Evolutionary conservation across 805 yeast genomes (phyloP).

Genomic region (Starmerella sp.): DNA sequence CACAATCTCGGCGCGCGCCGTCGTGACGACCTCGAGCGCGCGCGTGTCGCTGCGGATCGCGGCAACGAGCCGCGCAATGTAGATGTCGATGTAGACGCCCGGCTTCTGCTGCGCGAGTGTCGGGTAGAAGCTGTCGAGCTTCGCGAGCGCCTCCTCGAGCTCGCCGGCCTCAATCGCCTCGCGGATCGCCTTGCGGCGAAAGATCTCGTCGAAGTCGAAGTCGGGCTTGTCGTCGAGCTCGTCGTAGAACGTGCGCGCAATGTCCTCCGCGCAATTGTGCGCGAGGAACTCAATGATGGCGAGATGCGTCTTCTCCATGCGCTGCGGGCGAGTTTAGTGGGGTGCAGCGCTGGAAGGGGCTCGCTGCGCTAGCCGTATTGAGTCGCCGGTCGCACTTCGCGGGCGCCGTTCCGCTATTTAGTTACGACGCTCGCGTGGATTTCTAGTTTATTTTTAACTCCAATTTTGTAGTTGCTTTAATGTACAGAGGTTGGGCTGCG

Average conservation of each 20-base stretch:
- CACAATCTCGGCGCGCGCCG: slow-evolving; percentile 2
- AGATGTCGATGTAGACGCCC: not conserved
- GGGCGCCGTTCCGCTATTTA: no score
- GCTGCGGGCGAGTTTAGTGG: no score
- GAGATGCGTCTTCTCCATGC: not conserved
- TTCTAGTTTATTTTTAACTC: no score
- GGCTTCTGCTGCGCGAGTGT: not conserved
- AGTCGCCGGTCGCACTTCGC: no score
- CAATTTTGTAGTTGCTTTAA: no score
- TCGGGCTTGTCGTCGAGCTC: not conserved
- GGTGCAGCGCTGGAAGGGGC: no score
- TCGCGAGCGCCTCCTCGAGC: not conserved
- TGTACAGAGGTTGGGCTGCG: no score
- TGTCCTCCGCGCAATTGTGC: not conserved
- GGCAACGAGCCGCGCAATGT: not conserved
- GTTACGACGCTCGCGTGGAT: no score
- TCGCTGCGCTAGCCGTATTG: no score
- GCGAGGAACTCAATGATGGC: slow-evolving; percentile 3
- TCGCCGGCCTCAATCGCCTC: not conserved
- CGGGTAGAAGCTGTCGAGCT: not conserved
- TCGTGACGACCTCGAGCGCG: not conserved
- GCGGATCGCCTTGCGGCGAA: not conserved
- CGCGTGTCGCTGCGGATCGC: not conserved
- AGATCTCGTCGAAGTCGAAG: not conserved
- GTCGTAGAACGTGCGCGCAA: not conserved